Evolutionary conservation across 2,329 filamentous ascomycete genomes (phyloP).

Genomic region (Alternaria alternata): DNA sequence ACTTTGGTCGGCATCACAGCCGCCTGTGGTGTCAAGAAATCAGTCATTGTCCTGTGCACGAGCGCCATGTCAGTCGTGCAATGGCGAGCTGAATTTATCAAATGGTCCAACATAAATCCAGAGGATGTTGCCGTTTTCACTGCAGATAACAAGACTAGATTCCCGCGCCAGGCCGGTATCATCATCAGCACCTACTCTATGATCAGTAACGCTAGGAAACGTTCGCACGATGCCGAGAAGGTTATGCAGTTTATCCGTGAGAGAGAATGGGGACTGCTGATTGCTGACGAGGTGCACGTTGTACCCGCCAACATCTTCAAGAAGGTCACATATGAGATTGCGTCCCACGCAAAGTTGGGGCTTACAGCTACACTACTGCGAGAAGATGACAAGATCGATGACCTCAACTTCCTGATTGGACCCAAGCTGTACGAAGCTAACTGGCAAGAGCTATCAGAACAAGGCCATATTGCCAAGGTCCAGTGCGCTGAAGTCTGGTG

Average conservation of each 20-base stretch:
- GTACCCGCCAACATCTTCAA: slow-evolving; percentile 96
- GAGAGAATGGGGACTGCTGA: slow-evolving; percentile 96
- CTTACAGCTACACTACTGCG: slow-evolving; percentile 91
- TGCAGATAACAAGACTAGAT: slow-evolving; percentile 86
- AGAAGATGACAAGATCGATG: slow-evolving; percentile 98
- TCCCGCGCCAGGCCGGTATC: slow-evolving; percentile 89
- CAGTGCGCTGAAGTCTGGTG: slow-evolving; percentile 99
- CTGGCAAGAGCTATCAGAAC: slow-evolving; percentile 98
- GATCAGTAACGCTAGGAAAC: slow-evolving; percentile 89
- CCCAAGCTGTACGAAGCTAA: slow-evolving; percentile 98
- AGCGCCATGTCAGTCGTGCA: slow-evolving; percentile 98
- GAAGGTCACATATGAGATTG: slow-evolving; percentile 90
- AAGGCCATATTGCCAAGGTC: slow-evolving; percentile 95
- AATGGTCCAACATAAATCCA: slow-evolving; percentile 98
- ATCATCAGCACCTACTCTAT: slow-evolving; percentile 98
- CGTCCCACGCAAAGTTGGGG: slow-evolving; percentile 93
- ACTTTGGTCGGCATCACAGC: slow-evolving; percentile 98
- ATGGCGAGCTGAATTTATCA: slow-evolving; percentile 95
- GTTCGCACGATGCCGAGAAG: slow-evolving; percentile 92
- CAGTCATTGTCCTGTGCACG: slow-evolving; percentile 92
- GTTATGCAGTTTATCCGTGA: slow-evolving; percentile 94
- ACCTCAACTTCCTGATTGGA: slow-evolving; percentile 96
- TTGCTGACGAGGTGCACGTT: slow-evolving; percentile 97
- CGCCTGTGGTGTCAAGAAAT: slow-evolving; percentile 97
- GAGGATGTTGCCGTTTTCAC: slow-evolving; percentile 96